Conservation (phyloP, 78 protist species). For the Tieghemostelium lacteum region DNA sequence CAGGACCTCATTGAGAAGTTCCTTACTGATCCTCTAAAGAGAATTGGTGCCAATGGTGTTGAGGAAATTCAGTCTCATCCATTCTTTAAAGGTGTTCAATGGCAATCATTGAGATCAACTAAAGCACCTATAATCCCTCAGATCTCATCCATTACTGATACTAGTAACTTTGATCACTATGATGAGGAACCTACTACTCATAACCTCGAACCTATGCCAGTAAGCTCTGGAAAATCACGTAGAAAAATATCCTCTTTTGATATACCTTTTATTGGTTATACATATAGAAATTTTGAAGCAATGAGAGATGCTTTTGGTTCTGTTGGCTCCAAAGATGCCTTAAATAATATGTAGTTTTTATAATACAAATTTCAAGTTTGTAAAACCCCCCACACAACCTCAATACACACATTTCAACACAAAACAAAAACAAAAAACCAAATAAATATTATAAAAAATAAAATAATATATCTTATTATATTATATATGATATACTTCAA, state of each 20-base stretch:
- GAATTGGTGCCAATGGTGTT: conserved; percentile 83
- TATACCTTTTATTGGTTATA: conserved; percentile 80
- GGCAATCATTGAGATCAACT: conserved; percentile 66
- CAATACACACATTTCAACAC: too few relatives aligned
- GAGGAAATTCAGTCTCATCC: conserved; percentile 90
- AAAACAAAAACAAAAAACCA: too few relatives aligned
- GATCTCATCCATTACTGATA: conserved; percentile 47
- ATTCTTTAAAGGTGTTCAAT: conserved; percentile 88
- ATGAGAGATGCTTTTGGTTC: conserved; percentile 56
- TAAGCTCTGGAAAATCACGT: conserved; percentile 43
- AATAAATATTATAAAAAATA: too few relatives aligned
- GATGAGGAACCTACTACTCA: conserved; percentile 60
- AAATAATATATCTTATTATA: too few relatives aligned
- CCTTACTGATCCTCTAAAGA: conserved; percentile 66
- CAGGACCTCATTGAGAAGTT: conserved; percentile 83
- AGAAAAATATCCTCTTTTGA: conserved; percentile 80
- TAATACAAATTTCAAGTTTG: too few relatives aligned
- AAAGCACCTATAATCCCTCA: conserved; percentile 80
- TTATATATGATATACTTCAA: too few relatives aligned
- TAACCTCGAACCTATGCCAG: conserved; percentile 61
- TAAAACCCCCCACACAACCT: too few relatives aligned
- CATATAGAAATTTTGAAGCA: conserved; percentile 79
- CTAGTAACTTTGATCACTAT: conserved; percentile 75
- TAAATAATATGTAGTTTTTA: not conserved
- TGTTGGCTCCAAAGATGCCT: conserved; percentile 18